Evolutionary conservation across 192 early-diverging fungal genomes (phyloP).

Genomic region (Cetraspora pellucida): DNA sequence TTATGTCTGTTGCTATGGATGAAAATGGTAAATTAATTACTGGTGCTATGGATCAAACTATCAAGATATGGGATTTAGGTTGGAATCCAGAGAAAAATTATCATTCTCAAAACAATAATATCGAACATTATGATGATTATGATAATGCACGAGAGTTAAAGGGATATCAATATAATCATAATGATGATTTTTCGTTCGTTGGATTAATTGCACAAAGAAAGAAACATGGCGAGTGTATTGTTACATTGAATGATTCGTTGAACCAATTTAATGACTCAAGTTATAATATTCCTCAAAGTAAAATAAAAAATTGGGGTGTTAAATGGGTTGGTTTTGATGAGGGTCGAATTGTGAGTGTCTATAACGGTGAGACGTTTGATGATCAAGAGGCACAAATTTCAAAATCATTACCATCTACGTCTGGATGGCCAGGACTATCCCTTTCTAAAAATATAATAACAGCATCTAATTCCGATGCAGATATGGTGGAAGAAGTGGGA

Average conservation of each 20-base stretch:
- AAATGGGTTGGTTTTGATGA: slow-evolving; percentile 30
- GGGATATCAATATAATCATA: neutral
- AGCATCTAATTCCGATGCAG: neutral
- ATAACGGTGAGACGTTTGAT: neutral
- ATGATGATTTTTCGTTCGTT: slow-evolving; percentile 2
- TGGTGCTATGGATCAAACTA: slow-evolving; percentile 47
- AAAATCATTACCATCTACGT: neutral
- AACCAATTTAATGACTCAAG: neutral
- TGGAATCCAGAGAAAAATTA: neutral
- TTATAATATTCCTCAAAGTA: neutral
- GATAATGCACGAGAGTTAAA: neutral
- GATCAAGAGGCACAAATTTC: neutral
- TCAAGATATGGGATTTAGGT: slow-evolving; percentile 54
- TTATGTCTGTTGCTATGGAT: slow-evolving; percentile 53
- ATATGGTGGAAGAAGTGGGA: neutral
- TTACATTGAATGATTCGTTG: slow-evolving; percentile 6
- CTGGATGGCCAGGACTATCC: slow-evolving; percentile 11
- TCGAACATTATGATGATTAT: neutral
- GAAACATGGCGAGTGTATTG: slow-evolving; percentile 21
- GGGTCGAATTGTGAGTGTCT: slow-evolving; percentile 21
- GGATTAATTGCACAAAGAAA: slow-evolving; percentile 7
- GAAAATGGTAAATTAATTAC: slow-evolving; percentile 40
- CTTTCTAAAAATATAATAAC: neutral
- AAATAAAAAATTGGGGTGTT: neutral
- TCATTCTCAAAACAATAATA: neutral